Base-by-base conservation (phyloP, 202 grass and related monocot species). In the Carex arenaria region DNA sequence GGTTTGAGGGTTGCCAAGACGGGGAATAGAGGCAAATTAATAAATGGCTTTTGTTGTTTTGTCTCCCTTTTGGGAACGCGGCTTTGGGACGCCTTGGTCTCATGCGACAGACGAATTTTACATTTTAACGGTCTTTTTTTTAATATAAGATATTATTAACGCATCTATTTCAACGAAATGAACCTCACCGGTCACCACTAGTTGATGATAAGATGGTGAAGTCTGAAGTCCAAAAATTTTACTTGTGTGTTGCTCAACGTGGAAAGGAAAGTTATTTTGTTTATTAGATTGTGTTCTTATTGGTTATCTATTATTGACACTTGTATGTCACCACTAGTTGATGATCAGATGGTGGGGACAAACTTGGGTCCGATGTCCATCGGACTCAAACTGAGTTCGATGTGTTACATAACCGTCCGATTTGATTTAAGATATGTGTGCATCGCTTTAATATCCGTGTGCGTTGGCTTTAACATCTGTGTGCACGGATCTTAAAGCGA, bases 61-160 rank as follows among this genome's bases (percentile, higher is more conserved):
- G 40, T 42, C 40, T 42, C 40, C 80, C 80, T 36, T 34, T 55
- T 56, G 3, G 15, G 62, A 19, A 82, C 80, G 80, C 80, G 80
- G 80, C 9, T 68, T 82, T 82, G 40, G 7, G 40, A 42, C 40
- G 40, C 40, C 40, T 42, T 42, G 80, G 80, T 82, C 80, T 82
- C 26, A 47, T 67, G 45, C 80, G 80, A 82, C 80, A 82, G 11
- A 19, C 56, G 43, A 82, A 68, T 82, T 54, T 7, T 38, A 34
- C 23, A 68, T 22, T 53, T 34, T 53, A 56, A 67, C 49, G 47
- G 63, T 34, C 9, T 64, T 64, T 5, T 64, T 42, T 42, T 8
- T 26, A 26, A 42, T 26, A 75, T 51, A 22, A 20, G 42, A 53
- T 42, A 6, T 28, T 31, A 81, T 32, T 31, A 52, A 64, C 31